Evolutionary conservation across 768 basidiomycete species (phyloP), one percentile per base, ranked within the genome.

Genomic region (Krasilnikovozyma curviuscula): DNA sequence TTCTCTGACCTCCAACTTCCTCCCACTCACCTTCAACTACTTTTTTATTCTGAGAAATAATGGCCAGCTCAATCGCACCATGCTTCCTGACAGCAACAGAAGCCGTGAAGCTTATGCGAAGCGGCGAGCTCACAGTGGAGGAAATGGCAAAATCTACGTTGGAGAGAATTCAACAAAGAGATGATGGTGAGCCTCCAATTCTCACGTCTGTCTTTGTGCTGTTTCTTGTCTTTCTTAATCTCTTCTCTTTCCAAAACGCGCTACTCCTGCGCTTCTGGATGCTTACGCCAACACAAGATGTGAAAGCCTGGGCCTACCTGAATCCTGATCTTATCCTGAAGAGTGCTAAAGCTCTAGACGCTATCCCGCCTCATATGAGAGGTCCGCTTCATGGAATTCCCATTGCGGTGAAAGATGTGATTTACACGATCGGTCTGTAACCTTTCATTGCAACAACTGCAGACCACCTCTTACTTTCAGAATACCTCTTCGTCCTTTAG

Each of bases 341-440:
- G 1, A 48, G 52, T 3, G 61, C 59, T 2, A 34, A 46, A 1
- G 52, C 39, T 7, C 50, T 62, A 19, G 61, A 60, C 37, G 46
- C 52, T 1, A 35, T 56, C 7, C 56, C 56, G 3, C 34, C 53
- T 6, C 48, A 55, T 5, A 33, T 55, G 34, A 33, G 59, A 10
- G 57, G 57, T 10, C 56, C 59, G 8, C 48, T 62, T 3, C 57
- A 58, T 32, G 61, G 61, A n/a, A 40, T 58, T 2, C 48, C 56
- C 18, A 54, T 62, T 30, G 61, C 46, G 7, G 54, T 62, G 44
- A 62, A 62, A 46, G 61, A 62, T 43, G 57, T 61, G 8, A 57
- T 60, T 27, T 37, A 50, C 41, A 52, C 55, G 29, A 49, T 46
- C 28, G 56, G 52, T 46, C 41, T 51, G 52, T 50, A 48, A 19